Evolutionary conservation across 805 yeast species (phyloP), one percentile per base, ranked within the genome.

Genomic region (Lipomyces yamanashiensis): DNA sequence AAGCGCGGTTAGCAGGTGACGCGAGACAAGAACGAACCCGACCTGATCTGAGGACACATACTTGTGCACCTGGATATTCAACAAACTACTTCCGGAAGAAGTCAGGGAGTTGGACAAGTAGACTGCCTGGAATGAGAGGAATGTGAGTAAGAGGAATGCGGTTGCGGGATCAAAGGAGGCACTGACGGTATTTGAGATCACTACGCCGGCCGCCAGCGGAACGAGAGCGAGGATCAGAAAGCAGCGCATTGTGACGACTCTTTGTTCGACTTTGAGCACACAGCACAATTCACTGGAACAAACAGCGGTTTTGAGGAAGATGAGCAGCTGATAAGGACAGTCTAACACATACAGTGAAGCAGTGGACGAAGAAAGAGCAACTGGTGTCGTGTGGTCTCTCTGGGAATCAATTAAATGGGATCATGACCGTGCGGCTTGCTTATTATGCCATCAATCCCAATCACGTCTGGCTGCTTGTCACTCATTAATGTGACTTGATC

Each of bases 121-220:
- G 6, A 52, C 36, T 19, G 15, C 43, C 55, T 52, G 13, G 43
- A 50, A 28, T 28, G 5, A 28, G 28, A 5, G 28, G 28, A 28
- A 28, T 28, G 28, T 5, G 10, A 23, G 43, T 21, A 33, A 9
- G 12, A 9, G 8, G 13, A 23, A 49, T 13, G 28, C 4, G 13
- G 15, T 4, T 50, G 15, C 23, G 15, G 28, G 37, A 36, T 17
- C 54, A 50, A 17, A 50, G 21, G 13, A 17, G n/a, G 13, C 23
- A 50, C 54, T 34, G 37, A 52, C 55, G 8, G 55, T 40, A 23
- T 52, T 52, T 13, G 43, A 50, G 21, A 45, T 33, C 13, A 40
- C 15, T 13, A 36, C 55, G 45, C 55, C 33, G 28, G 34, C 33
- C 9, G 23, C 41, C 45, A 52, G 36, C 8, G 55, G 34, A 8